phyloP scores from a whole-genome alignment of 768 basidiomycete genomes.

The Hericium coralloides region DNA sequence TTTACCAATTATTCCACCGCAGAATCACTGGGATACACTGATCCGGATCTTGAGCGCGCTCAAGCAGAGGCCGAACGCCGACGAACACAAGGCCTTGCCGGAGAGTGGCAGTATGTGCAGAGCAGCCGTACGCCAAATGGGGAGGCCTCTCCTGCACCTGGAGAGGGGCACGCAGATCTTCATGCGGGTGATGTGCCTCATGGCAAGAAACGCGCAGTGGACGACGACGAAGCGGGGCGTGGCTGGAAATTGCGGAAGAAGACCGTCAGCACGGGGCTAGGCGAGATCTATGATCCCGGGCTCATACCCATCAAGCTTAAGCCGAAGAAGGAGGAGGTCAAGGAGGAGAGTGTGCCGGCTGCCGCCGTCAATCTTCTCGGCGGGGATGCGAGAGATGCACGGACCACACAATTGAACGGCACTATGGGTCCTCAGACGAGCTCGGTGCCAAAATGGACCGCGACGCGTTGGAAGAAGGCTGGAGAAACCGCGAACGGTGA shows the following conservation, averaged over 20 bases:
- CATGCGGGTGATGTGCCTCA: conserved; percentile 3
- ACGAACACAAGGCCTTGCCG: conserved; percentile 58
- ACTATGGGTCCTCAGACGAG: not conserved
- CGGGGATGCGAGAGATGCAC: not conserved
- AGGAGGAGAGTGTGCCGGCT: conserved; percentile 4
- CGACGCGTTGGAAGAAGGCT: conserved; percentile 13
- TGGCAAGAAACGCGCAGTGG: conserved; percentile 17
- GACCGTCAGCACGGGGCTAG: conserved; percentile 49
- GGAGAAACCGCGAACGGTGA: not conserved
- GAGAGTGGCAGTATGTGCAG: conserved; percentile 68
- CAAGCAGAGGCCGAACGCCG: conserved; percentile 52
- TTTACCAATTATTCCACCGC: conserved; percentile 86
- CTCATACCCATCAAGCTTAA: conserved; percentile 57
- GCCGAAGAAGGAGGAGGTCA: conserved; percentile 37
- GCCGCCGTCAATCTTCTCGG: not conserved
- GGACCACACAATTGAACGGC: not conserved
- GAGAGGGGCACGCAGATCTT: conserved; percentile 15
- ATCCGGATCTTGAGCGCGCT: conserved; percentile 63
- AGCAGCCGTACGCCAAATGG: conserved; percentile 16
- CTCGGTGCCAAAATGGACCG: conserved; percentile 9
- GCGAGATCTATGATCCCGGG: conserved; percentile 78
- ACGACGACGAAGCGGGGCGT: conserved; percentile 43
- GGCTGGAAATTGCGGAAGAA: conserved; percentile 64
- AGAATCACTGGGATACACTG: conserved; percentile 68
- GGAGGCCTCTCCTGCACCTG: conserved; percentile 4